Percentiles rank a stretch among this genome's conserved stretches.
These are phyloP conservation scores for Cryptococcus wingfieldii DNA, from an alignment of 1,284 basidiomycete species.

Conservation along the genomic window DNA sequence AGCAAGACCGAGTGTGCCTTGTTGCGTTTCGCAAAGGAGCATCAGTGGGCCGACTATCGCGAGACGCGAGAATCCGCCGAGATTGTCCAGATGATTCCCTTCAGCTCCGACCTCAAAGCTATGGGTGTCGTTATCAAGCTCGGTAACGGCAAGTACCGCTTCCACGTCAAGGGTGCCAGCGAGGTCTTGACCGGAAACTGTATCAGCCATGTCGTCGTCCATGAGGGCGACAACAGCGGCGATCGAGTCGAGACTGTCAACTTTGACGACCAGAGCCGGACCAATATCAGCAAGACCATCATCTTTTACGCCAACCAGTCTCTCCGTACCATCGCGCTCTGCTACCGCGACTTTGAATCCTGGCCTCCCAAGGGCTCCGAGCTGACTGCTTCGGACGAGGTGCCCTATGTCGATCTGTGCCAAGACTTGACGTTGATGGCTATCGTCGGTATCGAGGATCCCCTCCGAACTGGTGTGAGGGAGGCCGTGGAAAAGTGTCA, in stretches of 20 bases:
- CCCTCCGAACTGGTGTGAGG: constrained; percentile 81
- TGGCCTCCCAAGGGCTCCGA: constrained; percentile 73
- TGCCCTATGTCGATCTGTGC: constrained; percentile 69
- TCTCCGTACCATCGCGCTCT: constrained; percentile 85
- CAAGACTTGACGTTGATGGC: constrained; percentile 76
- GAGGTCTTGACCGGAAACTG: constrained; percentile 84
- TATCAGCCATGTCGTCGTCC: constrained; percentile 63
- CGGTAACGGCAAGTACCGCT: constrained; percentile 56
- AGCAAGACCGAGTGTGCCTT: constrained; percentile 96
- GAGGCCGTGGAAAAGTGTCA: constrained; percentile 83
- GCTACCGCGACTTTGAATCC: constrained; percentile 77
- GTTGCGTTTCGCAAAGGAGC: constrained; percentile 80
- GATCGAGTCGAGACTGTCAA: constrained; percentile 56
- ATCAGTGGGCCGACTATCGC: constrained; percentile 75
- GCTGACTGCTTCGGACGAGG: constrained; percentile 51
- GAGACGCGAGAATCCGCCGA: constrained; percentile 61
- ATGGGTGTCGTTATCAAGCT: constrained; percentile 86
- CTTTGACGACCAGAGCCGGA: constrained; percentile 63
- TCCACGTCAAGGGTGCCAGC: constrained; percentile 89
- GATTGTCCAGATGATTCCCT: constrained; percentile 86
- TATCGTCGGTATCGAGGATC: constrained; percentile 93
- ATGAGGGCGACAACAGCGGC: constrained; percentile 17
- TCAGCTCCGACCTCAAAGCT: constrained; percentile 89
- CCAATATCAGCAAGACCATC: constrained; percentile 84
- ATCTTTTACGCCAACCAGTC: constrained; percentile 96